Conservation (phyloP, 116 monocot genomes). For the Dioscorea cayenensis region DNA sequence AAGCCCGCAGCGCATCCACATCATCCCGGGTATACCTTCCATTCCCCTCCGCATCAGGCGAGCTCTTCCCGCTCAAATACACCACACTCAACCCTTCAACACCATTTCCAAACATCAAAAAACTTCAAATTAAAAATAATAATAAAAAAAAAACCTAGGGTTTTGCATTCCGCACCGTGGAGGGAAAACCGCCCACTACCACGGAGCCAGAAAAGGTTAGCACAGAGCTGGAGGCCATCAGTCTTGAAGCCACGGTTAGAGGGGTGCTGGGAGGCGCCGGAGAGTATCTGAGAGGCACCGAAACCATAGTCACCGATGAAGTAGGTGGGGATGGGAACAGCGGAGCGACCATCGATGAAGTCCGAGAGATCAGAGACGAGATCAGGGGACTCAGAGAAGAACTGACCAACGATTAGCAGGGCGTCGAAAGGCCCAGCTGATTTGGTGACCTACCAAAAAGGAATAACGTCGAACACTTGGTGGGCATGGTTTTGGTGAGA, state of each 20-base stretch:
- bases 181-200: conserved; percentile 79
- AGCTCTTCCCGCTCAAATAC: conserved; percentile 61
- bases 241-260: conserved; percentile 52
- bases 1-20: conserved; percentile 73
- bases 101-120: background rate
- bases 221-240: conserved; percentile 62
- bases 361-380: conserved; percentile 41
- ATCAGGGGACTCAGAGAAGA: conserved; percentile 60
- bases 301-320: conserved; percentile 84
- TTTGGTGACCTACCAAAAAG: conserved; percentile 59
- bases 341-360: conserved; percentile 45
- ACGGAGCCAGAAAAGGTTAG: conserved; percentile 79
- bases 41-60: conserved; percentile 16
- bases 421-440: conserved; percentile 89
- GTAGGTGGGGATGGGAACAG: conserved; percentile 78
- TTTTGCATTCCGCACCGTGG: conserved; percentile 28
- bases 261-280: conserved; percentile 12
- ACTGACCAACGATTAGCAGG: conserved; percentile 88
- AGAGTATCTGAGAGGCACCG: conserved; percentile 35
- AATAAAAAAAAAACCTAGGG: background rate
- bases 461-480: background rate
- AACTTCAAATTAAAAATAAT: background rate
- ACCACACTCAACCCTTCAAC: conserved; percentile 56
- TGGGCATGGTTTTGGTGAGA: background rate
- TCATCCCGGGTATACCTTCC: conserved; percentile 75